Evolutionary conservation across 768 basidiomycete species (phyloP).

Genomic region (Russula griseocarnosa): DNA sequence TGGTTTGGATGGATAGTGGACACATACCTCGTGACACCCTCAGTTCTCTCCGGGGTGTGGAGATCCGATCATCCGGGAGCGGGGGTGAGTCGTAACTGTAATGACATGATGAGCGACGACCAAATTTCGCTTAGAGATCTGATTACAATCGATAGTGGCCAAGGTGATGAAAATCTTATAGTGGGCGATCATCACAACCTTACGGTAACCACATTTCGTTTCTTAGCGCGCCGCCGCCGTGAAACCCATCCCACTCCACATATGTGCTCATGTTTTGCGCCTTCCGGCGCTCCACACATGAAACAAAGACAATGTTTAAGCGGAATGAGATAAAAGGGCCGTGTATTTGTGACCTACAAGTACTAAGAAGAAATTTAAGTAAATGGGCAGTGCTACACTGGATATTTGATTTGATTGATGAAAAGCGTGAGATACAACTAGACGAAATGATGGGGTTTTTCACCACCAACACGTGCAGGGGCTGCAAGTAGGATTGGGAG

Average conservation of each 20-base stretch:
- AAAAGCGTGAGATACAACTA: slow-evolving; percentile 16
- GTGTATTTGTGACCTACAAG: slow-evolving; percentile 20
- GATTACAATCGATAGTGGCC: slow-evolving; percentile 14
- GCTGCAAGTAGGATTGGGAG: neutral
- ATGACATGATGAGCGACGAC: neutral
- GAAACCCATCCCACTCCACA: neutral
- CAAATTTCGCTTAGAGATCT: neutral
- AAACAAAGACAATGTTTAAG: neutral
- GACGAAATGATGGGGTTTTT: slow-evolving; percentile 7
- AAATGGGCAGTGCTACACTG: slow-evolving; percentile 26
- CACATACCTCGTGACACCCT: too few species aligned
- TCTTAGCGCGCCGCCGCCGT: neutral
- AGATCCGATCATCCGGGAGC: too few species aligned
- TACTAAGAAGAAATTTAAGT: slow-evolving; percentile 22
- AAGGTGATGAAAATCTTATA: neutral
- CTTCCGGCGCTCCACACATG: neutral
- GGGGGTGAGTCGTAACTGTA: neutral
- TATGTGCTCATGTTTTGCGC: too few species aligned
- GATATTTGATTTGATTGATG: slow-evolving; percentile 23
- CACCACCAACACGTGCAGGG: slow-evolving; percentile 3
- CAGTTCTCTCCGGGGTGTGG: neutral
- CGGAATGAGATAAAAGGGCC: slow-evolving; percentile 12
- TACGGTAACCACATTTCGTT: neutral
- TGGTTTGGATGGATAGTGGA: neutral
- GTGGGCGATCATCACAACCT: neutral